Conservation (phyloP, 176 grass and related monocot genomes). For the Triticum dicoccoides region DNA sequence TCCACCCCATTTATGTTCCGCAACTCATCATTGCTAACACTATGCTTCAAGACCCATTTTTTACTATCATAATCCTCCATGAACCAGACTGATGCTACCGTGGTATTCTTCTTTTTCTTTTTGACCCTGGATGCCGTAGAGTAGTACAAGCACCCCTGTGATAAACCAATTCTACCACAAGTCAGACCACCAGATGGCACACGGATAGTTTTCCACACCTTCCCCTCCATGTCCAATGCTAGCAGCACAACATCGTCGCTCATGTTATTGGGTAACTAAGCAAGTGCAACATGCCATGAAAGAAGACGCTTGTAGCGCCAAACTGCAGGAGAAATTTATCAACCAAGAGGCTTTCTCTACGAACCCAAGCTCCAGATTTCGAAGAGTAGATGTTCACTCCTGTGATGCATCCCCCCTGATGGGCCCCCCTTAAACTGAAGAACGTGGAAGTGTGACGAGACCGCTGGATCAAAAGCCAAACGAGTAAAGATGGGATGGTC, state of each 20-base stretch:
- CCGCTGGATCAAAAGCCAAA: neutral
- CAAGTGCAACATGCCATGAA: neutral
- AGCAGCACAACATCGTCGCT: neutral
- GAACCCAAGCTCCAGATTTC: neutral
- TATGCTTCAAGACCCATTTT: neutral
- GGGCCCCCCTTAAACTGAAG: neutral
- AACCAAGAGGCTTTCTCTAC: neutral
- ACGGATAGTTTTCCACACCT: neutral
- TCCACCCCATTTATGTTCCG: neutral
- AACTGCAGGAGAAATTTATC: neutral
- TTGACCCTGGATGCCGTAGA: neutral
- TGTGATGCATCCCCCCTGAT: neutral
- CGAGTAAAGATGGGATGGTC: neutral
- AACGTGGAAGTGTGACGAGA: neutral
- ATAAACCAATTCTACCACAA: neutral
- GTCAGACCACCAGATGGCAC: neutral
- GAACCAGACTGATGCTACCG: neutral
- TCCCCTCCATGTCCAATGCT: neutral
- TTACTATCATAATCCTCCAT: constrained; percentile 1
- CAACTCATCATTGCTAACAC: neutral
- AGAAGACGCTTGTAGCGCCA: neutral
- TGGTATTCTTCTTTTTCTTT: neutral
- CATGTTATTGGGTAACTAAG: neutral
- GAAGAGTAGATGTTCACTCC: neutral
- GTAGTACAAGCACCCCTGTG: neutral